phyloP scores from a whole-genome alignment of 345 rosid species.

The Geranium brycei region DNA sequence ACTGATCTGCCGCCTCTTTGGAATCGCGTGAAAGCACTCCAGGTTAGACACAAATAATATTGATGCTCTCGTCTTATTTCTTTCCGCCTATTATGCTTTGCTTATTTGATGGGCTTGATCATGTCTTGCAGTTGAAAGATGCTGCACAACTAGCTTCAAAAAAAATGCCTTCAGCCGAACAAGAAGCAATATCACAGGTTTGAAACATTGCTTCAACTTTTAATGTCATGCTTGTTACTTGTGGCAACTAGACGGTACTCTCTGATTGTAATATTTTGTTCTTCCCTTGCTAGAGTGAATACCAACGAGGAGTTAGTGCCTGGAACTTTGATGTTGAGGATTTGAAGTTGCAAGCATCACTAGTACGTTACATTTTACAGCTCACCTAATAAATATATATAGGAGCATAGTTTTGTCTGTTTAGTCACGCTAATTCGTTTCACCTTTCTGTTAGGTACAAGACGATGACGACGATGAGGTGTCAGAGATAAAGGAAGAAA shows the following conservation, averaged over 20 bases:
- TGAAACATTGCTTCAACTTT: not conserved
- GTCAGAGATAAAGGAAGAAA: constrained; percentile 46
- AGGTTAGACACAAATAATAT: constrained; percentile 29
- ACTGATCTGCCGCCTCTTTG: constrained; percentile 80
- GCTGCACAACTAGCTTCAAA: constrained; percentile 84
- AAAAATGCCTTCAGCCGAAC: constrained; percentile 92
- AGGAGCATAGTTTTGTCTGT: not conserved
- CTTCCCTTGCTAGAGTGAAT: constrained; percentile 52
- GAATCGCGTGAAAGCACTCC: constrained; percentile 90
- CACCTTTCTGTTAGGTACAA: constrained; percentile 33
- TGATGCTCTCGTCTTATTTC: constrained; percentile 9
- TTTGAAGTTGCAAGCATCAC: constrained; percentile 86
- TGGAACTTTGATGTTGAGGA: constrained; percentile 96
- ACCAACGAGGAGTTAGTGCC: constrained; percentile 97
- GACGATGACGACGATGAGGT: constrained; percentile 56
- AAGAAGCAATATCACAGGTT: constrained; percentile 94
- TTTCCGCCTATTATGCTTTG: constrained; percentile 4
- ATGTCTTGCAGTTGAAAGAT: constrained; percentile 66
- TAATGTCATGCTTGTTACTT: not conserved
- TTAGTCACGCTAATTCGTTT: not conserved
- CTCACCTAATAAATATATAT: not conserved
- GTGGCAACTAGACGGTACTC: not conserved
- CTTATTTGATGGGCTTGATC: constrained; percentile 13
- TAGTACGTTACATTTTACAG: constrained; percentile 32
- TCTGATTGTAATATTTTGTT: not conserved